Evolutionary conservation across 1,284 basidiomycete genomes (phyloP).

Genomic region (Cryptococcus sp.): DNA sequence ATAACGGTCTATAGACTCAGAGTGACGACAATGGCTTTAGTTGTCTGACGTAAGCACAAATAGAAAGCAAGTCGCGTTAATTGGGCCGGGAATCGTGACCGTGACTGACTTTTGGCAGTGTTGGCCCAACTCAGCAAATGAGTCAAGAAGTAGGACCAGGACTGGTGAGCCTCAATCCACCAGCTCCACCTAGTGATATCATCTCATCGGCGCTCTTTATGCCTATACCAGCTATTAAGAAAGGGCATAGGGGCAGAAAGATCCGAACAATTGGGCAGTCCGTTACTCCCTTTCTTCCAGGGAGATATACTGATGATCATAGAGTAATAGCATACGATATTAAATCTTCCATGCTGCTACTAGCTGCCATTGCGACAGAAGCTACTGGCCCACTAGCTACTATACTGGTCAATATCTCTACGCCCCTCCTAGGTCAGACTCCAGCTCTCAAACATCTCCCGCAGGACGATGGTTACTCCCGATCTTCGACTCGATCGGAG

Average conservation of each 20-base stretch:
- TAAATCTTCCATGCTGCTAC: conserved; percentile 5
- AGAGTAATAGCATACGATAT: conserved; percentile 16
- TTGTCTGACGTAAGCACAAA: too few species aligned
- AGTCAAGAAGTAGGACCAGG: too few species aligned
- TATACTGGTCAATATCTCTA: conserved; percentile 20
- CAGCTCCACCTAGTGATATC: conserved; percentile 14
- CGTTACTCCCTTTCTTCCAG: conserved; percentile 2
- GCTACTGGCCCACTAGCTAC: conserved; percentile 4
- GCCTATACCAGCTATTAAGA: conserved; percentile 12
- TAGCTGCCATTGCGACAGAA: neutral
- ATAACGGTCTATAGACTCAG: too few species aligned
- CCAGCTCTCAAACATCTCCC: conserved; percentile 15
- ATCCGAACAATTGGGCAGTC: conserved; percentile 25
- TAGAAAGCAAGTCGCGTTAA: neutral
- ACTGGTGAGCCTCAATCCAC: conserved; percentile 10
- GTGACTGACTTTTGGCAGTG: too few species aligned
- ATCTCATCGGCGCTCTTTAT: conserved; percentile 18
- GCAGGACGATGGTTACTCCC: conserved; percentile 3
- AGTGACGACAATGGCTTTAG: too few species aligned
- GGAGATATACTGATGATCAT: neutral
- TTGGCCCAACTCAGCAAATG: too few species aligned
- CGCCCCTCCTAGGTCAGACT: conserved; percentile 20
- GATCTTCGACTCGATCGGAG: neutral
- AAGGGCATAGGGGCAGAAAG: conserved; percentile 14
- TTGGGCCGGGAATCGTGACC: too few species aligned